Evolutionary conservation across 1,139 yeast species (phyloP).

Genomic region (Zygosaccharomyces sapae): DNA sequence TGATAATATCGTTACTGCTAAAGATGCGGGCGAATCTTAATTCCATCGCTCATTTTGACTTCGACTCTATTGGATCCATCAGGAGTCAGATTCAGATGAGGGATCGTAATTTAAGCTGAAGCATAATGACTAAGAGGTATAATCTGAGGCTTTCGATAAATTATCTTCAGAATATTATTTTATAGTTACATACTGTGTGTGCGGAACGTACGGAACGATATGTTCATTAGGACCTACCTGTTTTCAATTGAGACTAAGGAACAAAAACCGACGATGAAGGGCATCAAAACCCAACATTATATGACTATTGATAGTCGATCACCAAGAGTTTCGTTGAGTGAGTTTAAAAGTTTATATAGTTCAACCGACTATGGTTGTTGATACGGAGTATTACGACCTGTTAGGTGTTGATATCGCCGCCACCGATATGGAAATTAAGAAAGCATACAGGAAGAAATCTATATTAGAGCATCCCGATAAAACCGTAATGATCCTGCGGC

Average conservation of each 20-base stretch:
- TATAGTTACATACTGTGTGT: not conserved
- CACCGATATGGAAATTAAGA: conserved; percentile 74
- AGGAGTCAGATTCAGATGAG: not conserved
- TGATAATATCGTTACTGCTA: too few relatives aligned
- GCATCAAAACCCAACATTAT: too few relatives aligned
- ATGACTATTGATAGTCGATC: too few relatives aligned
- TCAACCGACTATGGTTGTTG: conserved; percentile 62
- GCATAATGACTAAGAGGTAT: not conserved
- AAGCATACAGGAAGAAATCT: conserved; percentile 86
- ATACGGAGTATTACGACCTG: conserved; percentile 78
- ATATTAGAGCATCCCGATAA: conserved; percentile 88
- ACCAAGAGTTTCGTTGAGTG: too few relatives aligned
- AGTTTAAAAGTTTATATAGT: not conserved
- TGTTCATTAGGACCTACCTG: not conserved
- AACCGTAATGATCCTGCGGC: conserved; percentile 78
- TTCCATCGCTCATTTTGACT: not conserved
- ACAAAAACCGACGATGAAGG: conserved; percentile 1
- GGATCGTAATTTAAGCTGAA: not conserved
- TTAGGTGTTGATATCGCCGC: conserved; percentile 65
- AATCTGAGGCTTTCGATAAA: not conserved
- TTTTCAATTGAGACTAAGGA: not conserved
- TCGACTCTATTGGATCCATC: not conserved
- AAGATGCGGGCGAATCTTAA: not conserved
- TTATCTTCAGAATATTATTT: not conserved
- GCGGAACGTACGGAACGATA: not conserved